These are phyloP conservation scores for Aspergillus intermedius DNA, from an alignment of 2,329 filamentous ascomycete genomes.

Conservation along the genomic window DNA sequence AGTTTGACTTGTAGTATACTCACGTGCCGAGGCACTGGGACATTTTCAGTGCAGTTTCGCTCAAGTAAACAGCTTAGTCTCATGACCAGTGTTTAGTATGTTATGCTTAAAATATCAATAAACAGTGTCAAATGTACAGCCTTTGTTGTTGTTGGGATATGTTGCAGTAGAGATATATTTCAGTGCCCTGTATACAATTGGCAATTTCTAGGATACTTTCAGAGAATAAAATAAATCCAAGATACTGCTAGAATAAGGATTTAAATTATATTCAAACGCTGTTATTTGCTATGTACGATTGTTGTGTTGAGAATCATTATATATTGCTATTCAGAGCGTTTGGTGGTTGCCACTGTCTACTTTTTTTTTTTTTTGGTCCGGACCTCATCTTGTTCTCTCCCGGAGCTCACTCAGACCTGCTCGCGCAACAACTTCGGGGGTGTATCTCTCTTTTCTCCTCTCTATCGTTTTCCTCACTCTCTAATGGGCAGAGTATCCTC, in stretches of 20 bases:
- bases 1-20: no score
- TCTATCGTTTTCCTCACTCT: slow-evolving; percentile 3
- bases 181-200: no score
- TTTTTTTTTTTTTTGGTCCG: slow-evolving; percentile 4
- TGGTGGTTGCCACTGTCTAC: slow-evolving; percentile 4
- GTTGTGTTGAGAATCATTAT: background rate
- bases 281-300: background rate
- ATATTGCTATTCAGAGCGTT: background rate
- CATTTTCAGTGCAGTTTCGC: no score
- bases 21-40: no score
- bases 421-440: slow-evolving; percentile 14
- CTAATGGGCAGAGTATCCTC: slow-evolving; percentile 14
- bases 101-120: background rate
- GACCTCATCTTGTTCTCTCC: slow-evolving; percentile 4
- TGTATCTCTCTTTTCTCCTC: background rate
- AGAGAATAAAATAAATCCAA: background rate
- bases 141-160: background rate
- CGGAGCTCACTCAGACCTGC: slow-evolving; percentile 11
- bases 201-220: background rate
- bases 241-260: no score
- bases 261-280: no score
- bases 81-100: no score
- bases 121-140: background rate
- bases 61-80: no score
- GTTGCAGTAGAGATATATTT: background rate